Evolutionary conservation across 2,329 filamentous ascomycete genomes (phyloP), one percentile per base, ranked within the genome.

Genomic region (Conoideocrella luteorostrata): DNA sequence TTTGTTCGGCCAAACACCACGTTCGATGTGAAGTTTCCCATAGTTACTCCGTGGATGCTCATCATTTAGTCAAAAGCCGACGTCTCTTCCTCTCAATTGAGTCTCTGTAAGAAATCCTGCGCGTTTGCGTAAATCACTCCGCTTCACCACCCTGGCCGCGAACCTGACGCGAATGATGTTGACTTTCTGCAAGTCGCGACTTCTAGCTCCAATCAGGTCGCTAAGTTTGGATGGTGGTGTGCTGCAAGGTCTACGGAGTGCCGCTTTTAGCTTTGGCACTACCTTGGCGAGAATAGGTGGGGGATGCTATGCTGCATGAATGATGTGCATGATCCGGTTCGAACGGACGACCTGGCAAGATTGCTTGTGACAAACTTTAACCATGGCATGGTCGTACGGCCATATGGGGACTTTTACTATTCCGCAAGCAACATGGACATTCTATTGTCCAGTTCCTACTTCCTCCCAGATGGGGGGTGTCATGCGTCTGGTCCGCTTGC

Each of bases 301-400:
- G 12, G 24, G 20, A 3, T 36, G 13, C 7, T 10, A 9, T 29
- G 41, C 41, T 34, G 43, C 18, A 37, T 38, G 39, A 30, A 41
- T 45, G 30, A 41, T 45, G 38, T 41, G 34, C 39, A 41, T 24
- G 21, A n/a, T 32, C 21, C 35, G 18, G 34, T n/a, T n/a, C 22
- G 7, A 15, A 37, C 20, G 34, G 34, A 10, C 5, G 20, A 7
- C 15, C 24, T 7, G 34, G 20, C 10, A 12, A 22, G 7, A 18
- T 7, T 13, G 21, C 15, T 20, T 20, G 33, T 17, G 13, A n/a
- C 20, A n/a, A 37, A n/a, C n/a, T n/a, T n/a, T n/a, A n/a, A n/a
- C n/a, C n/a, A n/a, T n/a, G n/a, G n/a, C n/a, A n/a, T n/a, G n/a
- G n/a, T n/a, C n/a, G n/a, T n/a, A n/a, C n/a, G n/a, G n/a, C n/a